Evolutionary conservation across 1,139 yeast genomes (phyloP).

Genomic region (Keqinozyma sinolaborantium): DNA sequence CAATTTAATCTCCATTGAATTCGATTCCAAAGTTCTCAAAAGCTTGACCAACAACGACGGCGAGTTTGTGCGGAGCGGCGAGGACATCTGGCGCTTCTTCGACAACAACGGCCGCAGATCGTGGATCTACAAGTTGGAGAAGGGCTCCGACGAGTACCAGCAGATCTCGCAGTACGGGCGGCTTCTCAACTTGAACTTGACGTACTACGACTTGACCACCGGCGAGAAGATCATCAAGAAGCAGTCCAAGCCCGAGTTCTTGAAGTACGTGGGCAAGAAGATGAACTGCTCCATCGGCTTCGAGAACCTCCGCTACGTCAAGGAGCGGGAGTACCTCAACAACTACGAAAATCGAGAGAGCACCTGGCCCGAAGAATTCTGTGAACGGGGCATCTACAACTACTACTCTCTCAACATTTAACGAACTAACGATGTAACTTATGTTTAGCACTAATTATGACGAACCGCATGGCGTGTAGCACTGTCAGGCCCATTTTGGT

Average conservation of each 20-base stretch:
- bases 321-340: constrained; percentile 25
- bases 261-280: constrained; percentile 62
- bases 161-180: constrained; percentile 19
- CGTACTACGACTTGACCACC: constrained; percentile 59
- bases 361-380: constrained; percentile 61
- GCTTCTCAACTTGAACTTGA: constrained; percentile 27
- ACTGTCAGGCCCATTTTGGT: no score
- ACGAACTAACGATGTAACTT: constrained; percentile 2
- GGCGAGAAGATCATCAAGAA: constrained; percentile 63
- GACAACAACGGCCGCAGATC: constrained; percentile 72
- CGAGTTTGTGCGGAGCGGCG: constrained; percentile 28
- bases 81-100: constrained; percentile 49
- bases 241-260: constrained; percentile 53
- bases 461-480: no score
- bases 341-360: constrained; percentile 35
- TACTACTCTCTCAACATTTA: constrained; percentile 53
- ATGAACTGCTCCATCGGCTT: constrained; percentile 57
- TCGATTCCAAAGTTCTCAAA: constrained; percentile 35
- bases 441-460: no score
- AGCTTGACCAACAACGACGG: constrained; percentile 36
- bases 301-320: constrained; percentile 34
- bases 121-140: constrained; percentile 66
- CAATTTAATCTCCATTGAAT: constrained; percentile 33
- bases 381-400: constrained; percentile 70
- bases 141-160: constrained; percentile 29